Evolutionary conservation across 257 asterid species (phyloP), one percentile per base, ranked within the genome.

Genomic region (Eucommia ulmoides): DNA sequence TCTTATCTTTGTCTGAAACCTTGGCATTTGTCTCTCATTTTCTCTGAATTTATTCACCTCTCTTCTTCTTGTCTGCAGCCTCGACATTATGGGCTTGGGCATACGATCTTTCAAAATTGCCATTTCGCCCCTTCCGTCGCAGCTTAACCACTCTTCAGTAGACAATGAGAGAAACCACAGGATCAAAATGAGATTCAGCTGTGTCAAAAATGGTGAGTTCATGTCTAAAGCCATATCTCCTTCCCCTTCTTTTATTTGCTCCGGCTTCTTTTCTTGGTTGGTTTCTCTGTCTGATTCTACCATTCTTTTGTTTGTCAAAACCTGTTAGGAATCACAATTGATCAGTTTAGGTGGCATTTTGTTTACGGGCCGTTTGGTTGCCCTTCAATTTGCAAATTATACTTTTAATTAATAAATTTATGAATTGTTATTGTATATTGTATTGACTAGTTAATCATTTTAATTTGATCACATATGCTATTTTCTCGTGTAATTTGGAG

Each of bases 1-100:
- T 24, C 50, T 48, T 8, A 57, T 53, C 61, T 57, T 62, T 55
- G 63, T 45, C 3, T 57, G 65, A 24, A 35, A 45, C 29, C 58
- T 60, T 0, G 38, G 26, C 16, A 33, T 54, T 20, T 54, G 59
- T 24, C 41, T 50, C 17, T 56, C 55, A 33, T 38, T 19, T 7
- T 51, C 15, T 21, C 54, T 60, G 38, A 22, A 54, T 33, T 62
- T 56, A 29, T 57, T 52, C 22, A 23, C 9, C 23, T 50, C 52
- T 23, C 24, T 50, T 19, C 38, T 33, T 17, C 1, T 35, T 22
- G 16, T 8, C 20, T 46, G 61, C 2, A 24, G 7, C 14, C 5
- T 23, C 14, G 51, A 23, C 1, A 18, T 25, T 6, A 3, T 38
- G 14, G 20, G 23, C 12, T 48, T 45, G 10, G 9, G 4, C 17